These are phyloP conservation scores for Psilocybe subaeruginosa DNA, from an alignment of 768 basidiomycete species.

Conservation along the genomic window DNA sequence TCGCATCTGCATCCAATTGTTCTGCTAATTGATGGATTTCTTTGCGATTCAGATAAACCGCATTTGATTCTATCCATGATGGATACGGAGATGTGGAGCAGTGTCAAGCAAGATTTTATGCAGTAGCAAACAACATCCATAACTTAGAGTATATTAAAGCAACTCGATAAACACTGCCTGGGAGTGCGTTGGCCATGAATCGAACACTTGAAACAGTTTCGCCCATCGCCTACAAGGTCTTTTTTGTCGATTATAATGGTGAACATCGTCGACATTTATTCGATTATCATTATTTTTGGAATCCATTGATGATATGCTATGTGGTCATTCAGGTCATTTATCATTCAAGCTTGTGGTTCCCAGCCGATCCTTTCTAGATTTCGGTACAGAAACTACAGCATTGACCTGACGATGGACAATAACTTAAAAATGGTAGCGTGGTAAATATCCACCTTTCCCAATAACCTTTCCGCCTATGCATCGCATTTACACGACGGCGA, in stretches of 20 bases:
- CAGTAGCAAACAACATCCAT: background rate
- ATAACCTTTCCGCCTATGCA: background rate
- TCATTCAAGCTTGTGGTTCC: background rate
- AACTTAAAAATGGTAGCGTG: too few species aligned
- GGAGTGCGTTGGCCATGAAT: too few species aligned
- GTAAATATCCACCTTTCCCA: too few species aligned
- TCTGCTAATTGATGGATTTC: background rate
- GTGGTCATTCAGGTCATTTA: background rate
- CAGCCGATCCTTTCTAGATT: slow-evolving; percentile 21
- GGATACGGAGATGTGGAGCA: background rate
- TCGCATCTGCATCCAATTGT: background rate
- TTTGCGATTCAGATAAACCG: background rate
- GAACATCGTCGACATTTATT: too few species aligned
- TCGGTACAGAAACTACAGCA: slow-evolving; percentile 38
- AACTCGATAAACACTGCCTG: too few species aligned
- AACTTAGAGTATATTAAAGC: too few species aligned
- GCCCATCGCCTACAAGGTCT: too few species aligned
- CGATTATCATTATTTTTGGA: too few species aligned
- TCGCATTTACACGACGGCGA: too few species aligned
- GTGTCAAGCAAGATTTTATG: background rate
- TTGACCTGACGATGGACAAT: slow-evolving; percentile 32
- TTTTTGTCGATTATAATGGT: too few species aligned
- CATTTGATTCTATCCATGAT: background rate
- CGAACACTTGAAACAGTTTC: too few species aligned
- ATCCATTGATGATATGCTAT: background rate